A percentile compares a stretch with the other conserved stretches of the same genome.
Conservation (phyloP, 2,329 filamentous ascomycete genomes). For the Trichoderma gracile region DNA sequence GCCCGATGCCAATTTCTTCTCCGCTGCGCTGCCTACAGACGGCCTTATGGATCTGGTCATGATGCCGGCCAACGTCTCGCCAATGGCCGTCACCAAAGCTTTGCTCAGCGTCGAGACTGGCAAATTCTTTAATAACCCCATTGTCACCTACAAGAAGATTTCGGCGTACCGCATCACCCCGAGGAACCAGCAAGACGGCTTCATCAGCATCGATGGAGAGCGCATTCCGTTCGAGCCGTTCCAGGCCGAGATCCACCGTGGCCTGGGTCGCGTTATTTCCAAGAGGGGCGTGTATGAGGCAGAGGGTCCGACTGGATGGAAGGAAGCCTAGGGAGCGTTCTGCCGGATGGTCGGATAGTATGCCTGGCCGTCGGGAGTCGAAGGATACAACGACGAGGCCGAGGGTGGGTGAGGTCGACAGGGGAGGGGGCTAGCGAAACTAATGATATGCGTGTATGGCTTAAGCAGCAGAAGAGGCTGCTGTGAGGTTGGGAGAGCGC, state of each 20-base stretch:
- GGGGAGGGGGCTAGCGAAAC: not conserved
- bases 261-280: constrained; percentile 81
- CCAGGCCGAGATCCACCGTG: constrained; percentile 84
- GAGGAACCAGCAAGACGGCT: constrained; percentile 68
- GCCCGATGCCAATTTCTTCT: constrained; percentile 82
- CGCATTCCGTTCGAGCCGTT: constrained; percentile 82
- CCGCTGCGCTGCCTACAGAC: constrained; percentile 77
- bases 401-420: not conserved
- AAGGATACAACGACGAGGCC: not conserved
- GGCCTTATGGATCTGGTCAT: constrained; percentile 83
- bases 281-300: constrained; percentile 73
- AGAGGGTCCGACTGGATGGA: constrained; percentile 55
- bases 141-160: constrained; percentile 81
- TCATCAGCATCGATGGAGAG: constrained; percentile 94
- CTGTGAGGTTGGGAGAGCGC: not conserved
- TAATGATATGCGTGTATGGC: not conserved
- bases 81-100: constrained; percentile 65
- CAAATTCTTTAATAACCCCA: constrained; percentile 75
- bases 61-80: constrained; percentile 73
- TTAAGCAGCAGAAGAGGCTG: not conserved
- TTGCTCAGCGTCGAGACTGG: constrained; percentile 71
- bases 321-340: constrained; percentile 36
- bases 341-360: constrained; percentile 7
- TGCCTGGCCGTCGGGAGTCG: not conserved
- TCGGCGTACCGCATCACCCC: constrained; percentile 85